Evolutionary conservation across 768 basidiomycete genomes (phyloP), one percentile per base, ranked within the genome.

Genomic region (Glaciozyma martinii): DNA sequence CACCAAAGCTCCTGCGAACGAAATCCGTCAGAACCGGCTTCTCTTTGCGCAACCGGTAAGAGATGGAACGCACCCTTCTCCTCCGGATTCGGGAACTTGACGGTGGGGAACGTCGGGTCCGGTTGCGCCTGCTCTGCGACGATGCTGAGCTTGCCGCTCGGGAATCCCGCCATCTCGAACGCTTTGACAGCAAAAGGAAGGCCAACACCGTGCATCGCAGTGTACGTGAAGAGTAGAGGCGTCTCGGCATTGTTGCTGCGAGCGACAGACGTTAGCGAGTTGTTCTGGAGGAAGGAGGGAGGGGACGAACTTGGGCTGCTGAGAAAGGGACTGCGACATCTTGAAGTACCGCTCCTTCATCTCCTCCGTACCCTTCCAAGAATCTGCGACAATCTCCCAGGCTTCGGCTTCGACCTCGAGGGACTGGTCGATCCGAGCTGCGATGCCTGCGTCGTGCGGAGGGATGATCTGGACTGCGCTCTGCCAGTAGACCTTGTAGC

Each of bases 121-220:
- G 91, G 88, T 4, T 78, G 61, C 66, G 82, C 81, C 75, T 93
- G 90, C 67, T 84, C 81, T 58, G 74, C 72, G 16, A 90, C 87
- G 47, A 70, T 25, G 25, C 29, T 46, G 21, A 90, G 85, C 5
- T 49, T 32, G 3, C 33, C 33, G 74, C 82, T 85, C 2, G 82
- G 71, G 65, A 89, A 84, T 8, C 84, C 84, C 63, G 83, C 84
- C 5, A 76, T 66, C 46, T 79, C 76, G 65, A 92, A 86, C 0
- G 83, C 86, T 57, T 78, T 75, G 12, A 75, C 76, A 47, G 84
- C 80, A 70, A 86, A 86, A 7, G 79, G 76, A 74, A 90, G 81
- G 69, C 89, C 85, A 60, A 93, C 90, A 0, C 90, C 90, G 71
- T 93, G 90, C 87, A 93, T 86, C 0, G 90, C 87, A 0, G 91